Evolutionary conservation across 139 green algal genomes (phyloP), one percentile per base, ranked within the genome.

Genomic region (Chlamydomonas incerta): DNA sequence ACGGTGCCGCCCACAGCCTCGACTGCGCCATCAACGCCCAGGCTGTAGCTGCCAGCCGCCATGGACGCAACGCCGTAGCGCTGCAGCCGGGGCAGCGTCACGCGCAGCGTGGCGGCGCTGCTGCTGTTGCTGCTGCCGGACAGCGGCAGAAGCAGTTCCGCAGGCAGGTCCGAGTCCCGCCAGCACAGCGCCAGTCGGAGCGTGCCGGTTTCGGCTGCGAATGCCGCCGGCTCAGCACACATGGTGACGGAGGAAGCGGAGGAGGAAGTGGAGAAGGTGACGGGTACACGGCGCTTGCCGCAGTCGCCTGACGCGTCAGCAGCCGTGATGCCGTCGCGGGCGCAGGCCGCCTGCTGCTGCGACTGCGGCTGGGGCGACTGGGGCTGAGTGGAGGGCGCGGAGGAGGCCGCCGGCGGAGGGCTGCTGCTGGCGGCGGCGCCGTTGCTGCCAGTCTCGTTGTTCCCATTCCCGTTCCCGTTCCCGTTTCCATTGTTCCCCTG

Each of bases 1-100:
- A 82, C 35, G 35, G 26, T 58, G 37, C 58, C 74, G 26, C 41
- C 41, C 34, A 82, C 13, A 1, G 8, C 41, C 2, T 60, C 74
- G 0, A 23, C 35, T 9, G 3, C 11, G 5, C 74, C 74, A 35
- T 72, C 28, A 13, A 82, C 74, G 3, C 21, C 20, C 13, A 82
- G 11, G 74, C 74, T 58, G 74, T 82, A 82, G 15, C 18, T 58
- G 20, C 74, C 74, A 35, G 74, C 20, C 0, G 74, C 58, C 74
- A 82, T 82, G 74, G 58, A 71, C 24, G 58, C 33, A 0, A 82
- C 37, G 58, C 74, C 74, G 74, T 82, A 82, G 33, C 62, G 34
- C 34, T 29, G 2, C 4, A 82, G 58, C 20, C 58, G 58, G 2
- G 58, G 74, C 35, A 82, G 58, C 14, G 35, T 82, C 24, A 72